Evolutionary conservation across 768 basidiomycete genomes (phyloP).

Genomic region (Cystofilobasidium capitatum): DNA sequence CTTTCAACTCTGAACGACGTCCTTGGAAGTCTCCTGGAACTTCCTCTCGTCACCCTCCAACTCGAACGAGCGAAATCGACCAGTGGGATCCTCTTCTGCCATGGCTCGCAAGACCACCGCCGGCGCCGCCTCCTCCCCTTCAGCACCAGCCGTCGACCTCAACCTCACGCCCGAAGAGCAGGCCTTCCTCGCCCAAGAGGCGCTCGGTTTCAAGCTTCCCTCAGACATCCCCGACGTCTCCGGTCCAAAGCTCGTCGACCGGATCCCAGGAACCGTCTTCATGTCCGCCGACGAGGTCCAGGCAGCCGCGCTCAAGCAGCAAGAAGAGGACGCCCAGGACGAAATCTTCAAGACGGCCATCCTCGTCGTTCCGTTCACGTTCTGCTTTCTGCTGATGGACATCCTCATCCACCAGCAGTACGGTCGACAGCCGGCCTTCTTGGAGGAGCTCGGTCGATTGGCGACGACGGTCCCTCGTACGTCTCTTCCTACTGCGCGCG

Average conservation of each 20-base stretch:
- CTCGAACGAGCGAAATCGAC: no score
- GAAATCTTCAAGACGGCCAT: background rate
- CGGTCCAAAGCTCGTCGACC: conserved; percentile 2
- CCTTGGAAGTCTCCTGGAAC: no score
- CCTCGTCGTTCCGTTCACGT: background rate
- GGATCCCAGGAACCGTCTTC: background rate
- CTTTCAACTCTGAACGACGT: no score
- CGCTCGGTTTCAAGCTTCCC: background rate
- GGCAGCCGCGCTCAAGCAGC: background rate
- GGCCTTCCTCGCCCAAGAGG: background rate
- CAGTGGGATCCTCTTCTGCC: no score
- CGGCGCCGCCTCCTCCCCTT: no score
- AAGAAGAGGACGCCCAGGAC: background rate
- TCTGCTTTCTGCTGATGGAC: background rate
- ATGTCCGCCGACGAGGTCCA: background rate
- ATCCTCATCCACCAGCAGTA: conserved; percentile 27
- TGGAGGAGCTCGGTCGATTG: conserved; percentile 22
- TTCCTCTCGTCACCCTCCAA: no score
- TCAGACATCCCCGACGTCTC: background rate
- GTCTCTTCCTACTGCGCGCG: background rate
- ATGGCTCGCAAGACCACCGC: no score
- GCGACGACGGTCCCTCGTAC: conserved; percentile 19
- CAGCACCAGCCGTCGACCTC: background rate
- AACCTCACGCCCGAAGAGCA: background rate
- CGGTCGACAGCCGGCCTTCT: conserved; percentile 14